Evolutionary conservation across 2,329 filamentous ascomycete species (phyloP).

Genomic region (Hymenoscyphus fructigenus): DNA sequence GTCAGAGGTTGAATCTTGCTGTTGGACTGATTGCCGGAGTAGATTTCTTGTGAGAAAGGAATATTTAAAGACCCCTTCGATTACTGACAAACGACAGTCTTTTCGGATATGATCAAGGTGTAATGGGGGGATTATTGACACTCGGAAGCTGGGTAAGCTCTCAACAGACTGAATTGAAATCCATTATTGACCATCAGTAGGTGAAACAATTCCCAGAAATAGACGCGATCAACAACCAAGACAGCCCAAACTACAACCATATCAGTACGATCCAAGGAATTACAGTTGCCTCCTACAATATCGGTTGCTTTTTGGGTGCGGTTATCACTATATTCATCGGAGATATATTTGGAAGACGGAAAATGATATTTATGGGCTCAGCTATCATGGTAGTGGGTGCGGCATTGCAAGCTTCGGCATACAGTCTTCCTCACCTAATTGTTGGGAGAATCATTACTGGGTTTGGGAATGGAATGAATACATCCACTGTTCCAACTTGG

Average conservation of each 20-base stretch:
- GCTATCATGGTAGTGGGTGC: conserved; percentile 58
- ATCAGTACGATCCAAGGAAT: conserved; percentile 44
- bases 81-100: conserved; percentile 25
- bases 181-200: background rate
- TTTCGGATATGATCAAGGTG: conserved; percentile 50
- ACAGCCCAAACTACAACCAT: conserved; percentile 25
- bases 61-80: conserved; percentile 29
- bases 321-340: conserved; percentile 49
- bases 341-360: conserved; percentile 56
- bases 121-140: conserved; percentile 48
- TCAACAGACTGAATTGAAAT: background rate
- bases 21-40: conserved; percentile 71
- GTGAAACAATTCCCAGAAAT: conserved; percentile 53
- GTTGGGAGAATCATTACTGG: conserved; percentile 50
- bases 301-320: conserved; percentile 58
- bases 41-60: conserved; percentile 61
- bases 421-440: conserved; percentile 53
- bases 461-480: conserved; percentile 52
- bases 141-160: conserved; percentile 41
- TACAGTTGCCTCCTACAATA: conserved; percentile 55
- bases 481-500: conserved; percentile 55
- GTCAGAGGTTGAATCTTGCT: conserved; percentile 64
- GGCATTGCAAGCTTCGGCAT: conserved; percentile 41
- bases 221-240: conserved; percentile 41
- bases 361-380: conserved; percentile 57